A percentile compares a stretch with the other conserved stretches of the same genome.
Evolutionary conservation across 345 rosid genomes (phyloP).

Genomic region (Murraya paniculata): DNA sequence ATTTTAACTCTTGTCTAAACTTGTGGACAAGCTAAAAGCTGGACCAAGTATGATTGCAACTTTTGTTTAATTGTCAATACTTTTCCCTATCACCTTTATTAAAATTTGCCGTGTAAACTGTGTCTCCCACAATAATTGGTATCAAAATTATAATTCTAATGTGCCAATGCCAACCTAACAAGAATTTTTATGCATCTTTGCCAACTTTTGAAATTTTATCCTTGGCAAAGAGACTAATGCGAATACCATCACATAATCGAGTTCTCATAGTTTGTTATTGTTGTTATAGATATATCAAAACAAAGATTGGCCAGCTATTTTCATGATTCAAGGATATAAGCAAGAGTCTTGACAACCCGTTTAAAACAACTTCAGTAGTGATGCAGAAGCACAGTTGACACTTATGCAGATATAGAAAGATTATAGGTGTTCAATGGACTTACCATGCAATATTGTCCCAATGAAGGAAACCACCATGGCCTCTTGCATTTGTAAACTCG

Average conservation of each 20-base stretch:
- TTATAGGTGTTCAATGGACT: conserved; percentile 13
- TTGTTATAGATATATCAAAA: not conserved
- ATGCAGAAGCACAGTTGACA: not conserved
- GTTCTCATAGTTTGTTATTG: not conserved
- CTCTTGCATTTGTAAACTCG: conserved; percentile 69
- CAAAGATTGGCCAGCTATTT: not conserved
- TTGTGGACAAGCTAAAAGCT: not conserved
- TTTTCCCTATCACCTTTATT: not conserved
- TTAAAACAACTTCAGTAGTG: not conserved
- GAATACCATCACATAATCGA: not conserved
- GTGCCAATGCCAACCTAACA: not conserved
- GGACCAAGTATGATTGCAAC: no score
- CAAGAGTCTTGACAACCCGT: not conserved
- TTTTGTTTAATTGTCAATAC: not conserved
- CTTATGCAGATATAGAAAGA: not conserved
- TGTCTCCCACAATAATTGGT: not conserved
- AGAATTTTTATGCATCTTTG: not conserved
- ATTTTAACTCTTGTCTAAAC: no score
- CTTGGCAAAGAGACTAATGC: not conserved
- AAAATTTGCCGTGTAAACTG: not conserved
- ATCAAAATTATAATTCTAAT: not conserved
- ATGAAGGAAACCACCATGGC: conserved; percentile 76
- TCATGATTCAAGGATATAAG: not conserved
- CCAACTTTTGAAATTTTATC: not conserved
- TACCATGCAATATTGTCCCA: conserved; percentile 63